Evolutionary conservation across 2,329 filamentous ascomycete species (phyloP).

Genomic region (Pestalotiopsis sp.): DNA sequence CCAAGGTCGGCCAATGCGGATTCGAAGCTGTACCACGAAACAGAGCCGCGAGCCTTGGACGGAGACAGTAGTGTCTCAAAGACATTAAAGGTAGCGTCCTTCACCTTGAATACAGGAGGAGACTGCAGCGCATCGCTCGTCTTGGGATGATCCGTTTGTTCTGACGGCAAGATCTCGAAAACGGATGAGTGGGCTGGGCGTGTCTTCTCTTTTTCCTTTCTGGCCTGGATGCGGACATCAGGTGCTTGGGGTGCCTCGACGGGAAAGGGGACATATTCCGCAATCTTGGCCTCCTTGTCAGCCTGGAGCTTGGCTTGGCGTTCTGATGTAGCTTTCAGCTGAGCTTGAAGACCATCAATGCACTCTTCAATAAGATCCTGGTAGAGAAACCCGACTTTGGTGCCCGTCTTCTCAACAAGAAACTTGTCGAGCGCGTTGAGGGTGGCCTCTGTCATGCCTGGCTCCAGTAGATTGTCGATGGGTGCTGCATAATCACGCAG

Average conservation of each 20-base stretch:
- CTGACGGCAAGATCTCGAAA: conserved; percentile 30
- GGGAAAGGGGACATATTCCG: conserved; percentile 22
- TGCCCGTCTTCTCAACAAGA: conserved; percentile 38
- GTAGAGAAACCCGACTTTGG: conserved; percentile 45
- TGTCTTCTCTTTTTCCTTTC: conserved; percentile 46
- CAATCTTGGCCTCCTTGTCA: neutral
- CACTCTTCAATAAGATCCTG: conserved; percentile 43
- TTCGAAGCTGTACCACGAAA: conserved; percentile 40
- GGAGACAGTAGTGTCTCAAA: conserved; percentile 39
- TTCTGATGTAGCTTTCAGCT: conserved; percentile 23
- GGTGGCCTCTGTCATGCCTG: conserved; percentile 37
- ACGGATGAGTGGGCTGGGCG: conserved; percentile 38
- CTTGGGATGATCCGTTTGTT: neutral
- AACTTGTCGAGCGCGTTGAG: conserved; percentile 39
- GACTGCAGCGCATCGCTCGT: neutral
- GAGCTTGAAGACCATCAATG: conserved; percentile 32
- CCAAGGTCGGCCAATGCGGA: conserved; percentile 42
- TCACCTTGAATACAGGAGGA: conserved; percentile 36
- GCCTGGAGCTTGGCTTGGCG: conserved; percentile 11
- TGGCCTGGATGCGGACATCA: conserved; percentile 33
- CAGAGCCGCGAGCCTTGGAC: conserved; percentile 30
- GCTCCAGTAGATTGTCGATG: conserved; percentile 43
- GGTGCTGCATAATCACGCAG: conserved; percentile 41
- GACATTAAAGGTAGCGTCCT: conserved; percentile 35
- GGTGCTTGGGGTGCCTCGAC: conserved; percentile 19